Conservation (phyloP, 441 rosid species). For the Heliophila coronopifolia region DNA sequence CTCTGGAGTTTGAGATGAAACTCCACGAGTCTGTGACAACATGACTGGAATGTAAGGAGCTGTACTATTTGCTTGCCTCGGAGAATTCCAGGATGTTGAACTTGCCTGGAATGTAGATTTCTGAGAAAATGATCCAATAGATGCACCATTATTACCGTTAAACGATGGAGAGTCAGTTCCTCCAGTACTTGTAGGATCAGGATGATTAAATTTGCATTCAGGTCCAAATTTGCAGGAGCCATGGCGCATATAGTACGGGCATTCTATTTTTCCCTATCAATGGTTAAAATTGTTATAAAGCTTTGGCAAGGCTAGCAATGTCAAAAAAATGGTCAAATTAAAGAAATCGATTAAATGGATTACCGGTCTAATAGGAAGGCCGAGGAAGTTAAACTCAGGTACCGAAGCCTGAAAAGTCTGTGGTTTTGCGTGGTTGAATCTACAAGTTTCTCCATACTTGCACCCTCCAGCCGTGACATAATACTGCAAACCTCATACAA, state of each 20-base stretch:
- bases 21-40: conserved; percentile 51
- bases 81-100: conserved; percentile 61
- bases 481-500: conserved; percentile 49
- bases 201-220: conserved; percentile 84
- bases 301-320: neutral
- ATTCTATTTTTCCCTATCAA: conserved; percentile 70
- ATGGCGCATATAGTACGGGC: conserved; percentile 85
- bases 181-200: conserved; percentile 62
- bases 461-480: conserved; percentile 89
- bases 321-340: neutral
- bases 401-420: conserved; percentile 29
- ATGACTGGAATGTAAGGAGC: conserved; percentile 50
- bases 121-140: conserved; percentile 27
- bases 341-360: conserved; percentile 10
- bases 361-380: conserved; percentile 80
- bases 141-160: conserved; percentile 41
- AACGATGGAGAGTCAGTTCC: conserved; percentile 43
- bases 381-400: conserved; percentile 74
- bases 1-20: conserved; percentile 47
- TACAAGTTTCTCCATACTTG: conserved; percentile 83
- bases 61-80: conserved; percentile 44
- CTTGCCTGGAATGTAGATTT: conserved; percentile 43
- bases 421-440: conserved; percentile 61
- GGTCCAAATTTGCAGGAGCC: conserved; percentile 89
- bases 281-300: conserved; percentile 9